Conservation (phyloP, 495 filamentous ascomycete genomes). For the Trichocladium antarcticum region DNA sequence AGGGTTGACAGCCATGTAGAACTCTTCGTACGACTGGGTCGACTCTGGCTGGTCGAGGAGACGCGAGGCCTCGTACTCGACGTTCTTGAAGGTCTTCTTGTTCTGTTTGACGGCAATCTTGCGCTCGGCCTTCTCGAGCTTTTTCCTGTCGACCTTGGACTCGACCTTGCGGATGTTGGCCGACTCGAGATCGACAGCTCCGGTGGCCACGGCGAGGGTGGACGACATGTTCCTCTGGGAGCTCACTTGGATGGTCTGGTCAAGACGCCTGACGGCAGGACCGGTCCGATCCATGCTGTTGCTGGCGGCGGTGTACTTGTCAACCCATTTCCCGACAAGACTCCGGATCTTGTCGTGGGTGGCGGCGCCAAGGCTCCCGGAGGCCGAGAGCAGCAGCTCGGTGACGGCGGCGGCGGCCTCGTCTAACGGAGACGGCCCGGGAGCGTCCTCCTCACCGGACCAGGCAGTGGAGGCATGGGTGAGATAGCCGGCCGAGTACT, state of each 20-base stretch:
- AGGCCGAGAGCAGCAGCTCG: slow-evolving; percentile 79
- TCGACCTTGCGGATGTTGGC: slow-evolving; percentile 87
- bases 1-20: slow-evolving; percentile 98
- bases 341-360: slow-evolving; percentile 68
- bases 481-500: slow-evolving; percentile 90
- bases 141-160: slow-evolving; percentile 95
- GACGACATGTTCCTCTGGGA: slow-evolving; percentile 91
- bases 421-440: slow-evolving; percentile 57
- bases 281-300: slow-evolving; percentile 48
- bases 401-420: slow-evolving; percentile 80
- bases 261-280: slow-evolving; percentile 71
- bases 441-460: slow-evolving; percentile 60
- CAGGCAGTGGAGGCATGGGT: slow-evolving; percentile 82
- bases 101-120: slow-evolving; percentile 98
- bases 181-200: slow-evolving; percentile 82
- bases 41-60: slow-evolving; percentile 73
- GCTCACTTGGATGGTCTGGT: slow-evolving; percentile 91
- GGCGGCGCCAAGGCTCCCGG: slow-evolving; percentile 55
- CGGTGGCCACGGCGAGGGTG: slow-evolving; percentile 76
- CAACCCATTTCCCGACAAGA: slow-evolving; percentile 84
- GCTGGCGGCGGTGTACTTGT: slow-evolving; percentile 61
- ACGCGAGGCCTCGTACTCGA: slow-evolving; percentile 91
- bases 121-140: slow-evolving; percentile 95
- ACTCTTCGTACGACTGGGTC: slow-evolving; percentile 95
- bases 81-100: slow-evolving; percentile 95